Percentiles rank a stretch among this genome's conserved stretches.
Evolutionary conservation across 768 basidiomycete species (phyloP).

Genomic region (Mycena alexandri): DNA sequence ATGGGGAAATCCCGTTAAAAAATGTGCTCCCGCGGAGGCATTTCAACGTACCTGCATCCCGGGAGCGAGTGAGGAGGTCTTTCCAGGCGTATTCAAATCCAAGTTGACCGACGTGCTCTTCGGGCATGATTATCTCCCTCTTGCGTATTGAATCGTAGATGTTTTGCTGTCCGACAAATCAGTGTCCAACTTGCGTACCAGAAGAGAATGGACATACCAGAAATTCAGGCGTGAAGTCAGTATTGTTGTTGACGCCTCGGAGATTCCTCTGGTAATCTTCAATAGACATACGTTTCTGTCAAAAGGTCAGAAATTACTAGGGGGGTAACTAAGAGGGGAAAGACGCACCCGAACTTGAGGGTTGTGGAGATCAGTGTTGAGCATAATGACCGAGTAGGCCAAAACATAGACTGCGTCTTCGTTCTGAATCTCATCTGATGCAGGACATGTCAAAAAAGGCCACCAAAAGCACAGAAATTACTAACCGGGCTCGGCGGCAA

Average conservation of each 20-base stretch:
- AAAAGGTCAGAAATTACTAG: constrained; percentile 19
- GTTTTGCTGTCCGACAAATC: constrained; percentile 67
- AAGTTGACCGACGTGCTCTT: constrained; percentile 95
- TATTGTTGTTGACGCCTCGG: constrained; percentile 89
- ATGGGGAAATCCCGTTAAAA: constrained; percentile 21
- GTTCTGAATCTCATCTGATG: constrained; percentile 86
- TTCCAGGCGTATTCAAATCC: constrained; percentile 99
- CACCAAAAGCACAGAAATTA: constrained; percentile 22
- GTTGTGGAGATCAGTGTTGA: constrained; percentile 97
- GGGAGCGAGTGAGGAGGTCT: constrained; percentile 86
- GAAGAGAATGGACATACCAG: constrained; percentile 63
- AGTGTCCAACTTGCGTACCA: not conserved
- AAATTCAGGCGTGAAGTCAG: constrained; percentile 88
- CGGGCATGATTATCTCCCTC: constrained; percentile 96
- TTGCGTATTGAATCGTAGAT: constrained; percentile 97
- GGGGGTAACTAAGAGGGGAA: constrained; percentile 1
- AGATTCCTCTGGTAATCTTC: constrained; percentile 95
- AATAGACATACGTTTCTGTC: constrained; percentile 94
- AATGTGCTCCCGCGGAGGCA: not conserved
- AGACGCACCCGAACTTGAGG: constrained; percentile 86
- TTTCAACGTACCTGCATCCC: constrained; percentile 75
- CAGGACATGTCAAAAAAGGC: constrained; percentile 21
- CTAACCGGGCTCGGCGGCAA: constrained; percentile 85
- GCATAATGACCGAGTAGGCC: constrained; percentile 96
- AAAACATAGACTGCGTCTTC: constrained; percentile 96